Base-by-base conservation (phyloP, 371 early-diverging fungal species). In the Zopfochytrium polystomum region DNA sequence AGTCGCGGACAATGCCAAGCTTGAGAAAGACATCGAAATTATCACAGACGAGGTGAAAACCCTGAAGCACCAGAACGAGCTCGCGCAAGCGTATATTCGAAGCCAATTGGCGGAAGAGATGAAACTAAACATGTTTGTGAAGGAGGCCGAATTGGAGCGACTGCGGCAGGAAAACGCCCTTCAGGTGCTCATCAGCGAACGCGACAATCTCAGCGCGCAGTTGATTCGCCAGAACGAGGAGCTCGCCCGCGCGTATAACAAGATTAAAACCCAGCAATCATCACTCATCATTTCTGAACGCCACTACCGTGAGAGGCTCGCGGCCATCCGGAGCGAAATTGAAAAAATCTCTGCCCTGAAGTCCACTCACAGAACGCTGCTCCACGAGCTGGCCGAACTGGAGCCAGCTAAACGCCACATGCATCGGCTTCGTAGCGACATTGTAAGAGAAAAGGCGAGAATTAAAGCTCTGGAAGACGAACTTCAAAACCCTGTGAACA, bases 401-500 rank as follows among this genome's bases (percentile, higher is more conserved):
- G 52, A 49, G n/a, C 23, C 43, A n/a, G 61, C 67, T 45, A 65
- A 71, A 50, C 23, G 66, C 13, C 56, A 53, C n/a, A 55, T 74
- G 29, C 56, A 53, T 30, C 50, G 60, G 15, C 57, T 82, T 2
- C 70, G 75, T 30, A 72, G 45, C 54, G 73, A 75, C 15, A 63
- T 80, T 20, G 66, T 71, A 30, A 52, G 61, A n/a, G 75, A 74
- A 54, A 61, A 64, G 48, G 74, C 72, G 9, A 61, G 74, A 13
- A 70, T 71, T n/a, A 82, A 77, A 56, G 80, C 79, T 4, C 67
- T 82, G 18, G 78, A 82, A 58, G 75, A 80, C n/a, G 76, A 82
- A 65, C 67, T 82, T 5, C 56, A 67, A 55, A 74, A 80, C 49
- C 80, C 78, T 25, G 72, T 82, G 47, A 82, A 82, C 59, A 75